Evolutionary conservation across 1,284 basidiomycete species (phyloP).

Genomic region (Somion occarium): DNA sequence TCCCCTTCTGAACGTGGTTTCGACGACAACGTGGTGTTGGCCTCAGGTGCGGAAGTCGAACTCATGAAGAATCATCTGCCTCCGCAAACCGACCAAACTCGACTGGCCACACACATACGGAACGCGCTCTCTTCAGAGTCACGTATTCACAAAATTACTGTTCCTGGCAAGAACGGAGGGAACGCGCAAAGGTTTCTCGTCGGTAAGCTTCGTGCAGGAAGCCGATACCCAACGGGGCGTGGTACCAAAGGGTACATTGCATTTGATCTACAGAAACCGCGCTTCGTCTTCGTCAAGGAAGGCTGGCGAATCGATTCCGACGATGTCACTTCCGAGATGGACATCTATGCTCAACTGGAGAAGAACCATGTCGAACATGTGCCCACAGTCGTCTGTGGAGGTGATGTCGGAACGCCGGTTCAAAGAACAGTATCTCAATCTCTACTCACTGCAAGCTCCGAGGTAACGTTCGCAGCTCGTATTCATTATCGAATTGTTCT

Average conservation of each 20-base stretch:
- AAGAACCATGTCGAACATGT: not conserved
- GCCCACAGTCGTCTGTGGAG: not conserved
- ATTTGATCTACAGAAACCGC: constrained; percentile 3
- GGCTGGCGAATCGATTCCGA: not conserved
- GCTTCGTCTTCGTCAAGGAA: not conserved
- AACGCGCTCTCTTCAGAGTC: too few species aligned
- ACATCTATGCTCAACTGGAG: not conserved
- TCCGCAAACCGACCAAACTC: too few species aligned
- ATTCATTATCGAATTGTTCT: constrained; percentile 2
- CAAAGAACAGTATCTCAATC: not conserved
- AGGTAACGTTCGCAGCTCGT: too few species aligned
- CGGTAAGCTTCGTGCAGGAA: too few species aligned
- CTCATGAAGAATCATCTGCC: too few species aligned
- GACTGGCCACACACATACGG: too few species aligned
- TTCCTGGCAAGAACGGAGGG: too few species aligned
- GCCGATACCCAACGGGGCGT: constrained; percentile 8
- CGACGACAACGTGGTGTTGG: constrained; percentile 2
- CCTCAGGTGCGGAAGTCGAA: too few species aligned
- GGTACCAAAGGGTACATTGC: constrained; percentile 9
- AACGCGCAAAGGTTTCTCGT: too few species aligned
- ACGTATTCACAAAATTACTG: too few species aligned
- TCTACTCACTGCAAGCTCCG: too few species aligned
- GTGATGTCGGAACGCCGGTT: not conserved
- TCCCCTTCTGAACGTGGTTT: not conserved
- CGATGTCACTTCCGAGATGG: not conserved